phyloP scores from a whole-genome alignment of 345 rosid genomes.

The Crucihimalaya himalaica region DNA sequence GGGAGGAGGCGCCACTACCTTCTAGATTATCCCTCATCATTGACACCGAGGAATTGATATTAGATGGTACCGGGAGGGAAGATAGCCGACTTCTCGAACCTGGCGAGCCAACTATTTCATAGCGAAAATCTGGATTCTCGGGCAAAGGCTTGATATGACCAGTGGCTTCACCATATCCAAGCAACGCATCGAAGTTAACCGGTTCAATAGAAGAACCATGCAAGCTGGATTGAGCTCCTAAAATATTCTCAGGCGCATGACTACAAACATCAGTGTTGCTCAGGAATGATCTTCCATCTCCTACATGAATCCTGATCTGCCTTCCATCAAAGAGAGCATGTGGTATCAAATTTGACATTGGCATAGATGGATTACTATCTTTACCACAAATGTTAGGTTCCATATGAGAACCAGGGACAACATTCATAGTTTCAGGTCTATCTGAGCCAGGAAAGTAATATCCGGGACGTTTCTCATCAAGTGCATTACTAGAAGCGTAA shows the following conservation, averaged over 20 bases:
- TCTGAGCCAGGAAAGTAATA: conserved; percentile 37
- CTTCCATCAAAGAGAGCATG: conserved; percentile 44
- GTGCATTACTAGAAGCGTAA: conserved; percentile 24
- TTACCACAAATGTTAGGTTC: conserved; percentile 17
- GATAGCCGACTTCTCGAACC: conserved; percentile 59
- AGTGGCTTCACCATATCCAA: conserved; percentile 41
- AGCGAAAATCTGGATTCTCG: conserved; percentile 47
- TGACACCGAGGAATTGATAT: conserved; percentile 33
- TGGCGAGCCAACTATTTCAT: conserved; percentile 56
- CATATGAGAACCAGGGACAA: conserved; percentile 35
- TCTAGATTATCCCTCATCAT: conserved; percentile 43
- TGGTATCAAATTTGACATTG: conserved; percentile 34
- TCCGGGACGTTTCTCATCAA: conserved; percentile 13
- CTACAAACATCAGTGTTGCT: conserved; percentile 34
- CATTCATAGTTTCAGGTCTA: conserved; percentile 34
- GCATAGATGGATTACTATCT: conserved; percentile 41
- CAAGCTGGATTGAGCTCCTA: conserved; percentile 34
- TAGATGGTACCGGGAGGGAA: conserved; percentile 43
- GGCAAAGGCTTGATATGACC: conserved; percentile 43
- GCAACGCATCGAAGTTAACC: conserved; percentile 42
- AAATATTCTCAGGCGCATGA: conserved; percentile 34
- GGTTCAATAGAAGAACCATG: conserved; percentile 40
- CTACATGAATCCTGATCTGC: conserved; percentile 40
- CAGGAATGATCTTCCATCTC: conserved; percentile 35
- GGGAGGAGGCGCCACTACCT: conserved; percentile 41